Evolutionary conservation across 345 rosid species (phyloP).

Genomic region (Bruguiera sexangula): DNA sequence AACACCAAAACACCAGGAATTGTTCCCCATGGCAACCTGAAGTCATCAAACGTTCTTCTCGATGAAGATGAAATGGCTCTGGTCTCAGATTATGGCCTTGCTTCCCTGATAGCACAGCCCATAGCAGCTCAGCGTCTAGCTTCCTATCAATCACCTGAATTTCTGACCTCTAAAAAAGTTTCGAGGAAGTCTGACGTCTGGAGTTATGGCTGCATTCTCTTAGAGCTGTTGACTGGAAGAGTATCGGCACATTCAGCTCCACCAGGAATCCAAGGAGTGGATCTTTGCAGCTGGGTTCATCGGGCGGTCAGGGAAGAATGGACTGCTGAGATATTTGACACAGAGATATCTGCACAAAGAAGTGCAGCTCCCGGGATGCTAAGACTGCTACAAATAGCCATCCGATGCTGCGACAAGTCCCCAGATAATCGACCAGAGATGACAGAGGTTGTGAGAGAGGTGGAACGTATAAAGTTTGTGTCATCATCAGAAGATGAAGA

Average conservation of each 20-base stretch:
- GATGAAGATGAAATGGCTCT: constrained; percentile 33
- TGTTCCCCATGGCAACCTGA: constrained; percentile 57
- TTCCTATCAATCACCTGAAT: constrained; percentile 49
- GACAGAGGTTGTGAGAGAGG: constrained; percentile 36
- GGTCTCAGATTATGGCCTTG: constrained; percentile 47
- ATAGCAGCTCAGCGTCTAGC: constrained; percentile 39
- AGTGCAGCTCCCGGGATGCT: constrained; percentile 41
- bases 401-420: constrained; percentile 41
- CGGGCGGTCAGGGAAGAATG: constrained; percentile 63
- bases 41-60: constrained; percentile 53
- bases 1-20: constrained; percentile 12
- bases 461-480: constrained; percentile 24
- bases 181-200: constrained; percentile 49
- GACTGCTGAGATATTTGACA: constrained; percentile 57
- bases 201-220: constrained; percentile 50
- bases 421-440: constrained; percentile 53
- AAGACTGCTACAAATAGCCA: constrained; percentile 40
- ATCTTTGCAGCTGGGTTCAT: constrained; percentile 53
- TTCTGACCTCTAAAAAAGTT: constrained; percentile 25
- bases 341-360: constrained; percentile 41
- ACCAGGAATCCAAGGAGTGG: constrained; percentile 41
- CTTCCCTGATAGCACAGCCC: constrained; percentile 40
- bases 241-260: constrained; percentile 38
- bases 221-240: constrained; percentile 50
- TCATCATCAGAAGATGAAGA: constrained; percentile 29